These are phyloP conservation scores for Phytopythium cucurbitacearum DNA, from an alignment of 352 stramenopile species.

Conservation along the genomic window DNA sequence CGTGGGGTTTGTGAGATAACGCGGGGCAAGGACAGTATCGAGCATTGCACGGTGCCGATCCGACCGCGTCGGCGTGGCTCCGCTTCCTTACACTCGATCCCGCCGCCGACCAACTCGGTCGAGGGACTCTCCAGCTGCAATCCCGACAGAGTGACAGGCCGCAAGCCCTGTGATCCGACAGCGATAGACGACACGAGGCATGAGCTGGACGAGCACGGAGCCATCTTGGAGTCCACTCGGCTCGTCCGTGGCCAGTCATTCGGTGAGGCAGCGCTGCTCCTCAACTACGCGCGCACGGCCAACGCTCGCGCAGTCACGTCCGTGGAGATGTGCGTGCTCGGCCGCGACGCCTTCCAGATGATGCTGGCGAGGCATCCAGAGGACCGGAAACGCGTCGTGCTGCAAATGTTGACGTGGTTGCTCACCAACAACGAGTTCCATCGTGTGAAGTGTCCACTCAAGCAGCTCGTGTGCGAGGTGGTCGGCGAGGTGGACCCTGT, in stretches of 20 bases:
- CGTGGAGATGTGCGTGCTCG: conserved; percentile 44
- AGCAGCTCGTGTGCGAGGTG: conserved; percentile 18
- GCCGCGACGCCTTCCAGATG: conserved; percentile 22
- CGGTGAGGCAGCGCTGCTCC: conserved; percentile 44
- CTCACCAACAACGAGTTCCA: conserved; percentile 29
- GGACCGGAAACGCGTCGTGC: conserved; percentile 26
- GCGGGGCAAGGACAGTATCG: conserved; percentile 10
- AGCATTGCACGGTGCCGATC: conserved; percentile 9
- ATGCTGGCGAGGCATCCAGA: conserved; percentile 24
- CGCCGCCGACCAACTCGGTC: not conserved
- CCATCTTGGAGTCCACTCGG: not conserved
- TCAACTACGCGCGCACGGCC: conserved; percentile 37
- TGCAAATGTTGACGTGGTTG: conserved; percentile 27
- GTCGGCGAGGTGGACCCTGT: conserved; percentile 2
- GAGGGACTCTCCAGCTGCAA: no score
- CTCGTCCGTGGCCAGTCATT: conserved; percentile 27
- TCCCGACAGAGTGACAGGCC: not conserved
- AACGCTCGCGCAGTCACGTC: conserved; percentile 38
- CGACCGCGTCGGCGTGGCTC: not conserved
- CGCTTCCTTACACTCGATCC: not conserved
- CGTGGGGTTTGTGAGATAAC: conserved; percentile 39
- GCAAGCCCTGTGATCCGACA: not conserved
- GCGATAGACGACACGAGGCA: conserved; percentile 1
- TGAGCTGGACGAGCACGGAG: not conserved
- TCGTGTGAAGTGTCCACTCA: conserved; percentile 19